Conservation (phyloP, 192 early-diverging fungal species). For the Backusella psychrophila region DNA sequence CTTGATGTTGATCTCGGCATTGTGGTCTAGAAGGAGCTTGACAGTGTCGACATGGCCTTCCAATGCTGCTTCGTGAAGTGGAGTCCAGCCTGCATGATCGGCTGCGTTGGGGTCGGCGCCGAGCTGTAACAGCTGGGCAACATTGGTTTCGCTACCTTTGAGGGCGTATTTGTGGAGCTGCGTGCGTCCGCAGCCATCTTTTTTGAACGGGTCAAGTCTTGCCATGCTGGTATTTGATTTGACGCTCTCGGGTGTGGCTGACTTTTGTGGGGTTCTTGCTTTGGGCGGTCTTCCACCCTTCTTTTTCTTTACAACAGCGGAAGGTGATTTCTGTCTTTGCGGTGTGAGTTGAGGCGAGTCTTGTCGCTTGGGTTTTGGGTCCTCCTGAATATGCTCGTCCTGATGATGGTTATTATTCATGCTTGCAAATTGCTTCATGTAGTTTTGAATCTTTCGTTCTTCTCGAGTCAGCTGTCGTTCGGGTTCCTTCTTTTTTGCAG, state of each 20-base stretch:
- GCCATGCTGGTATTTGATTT: background rate
- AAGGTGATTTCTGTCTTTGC: background rate
- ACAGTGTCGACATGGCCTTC: slow-evolving; percentile 51
- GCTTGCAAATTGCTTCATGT: slow-evolving; percentile 56
- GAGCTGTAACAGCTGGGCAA: slow-evolving; percentile 48
- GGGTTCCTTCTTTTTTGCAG: background rate
- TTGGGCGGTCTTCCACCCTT: background rate
- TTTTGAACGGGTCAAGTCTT: slow-evolving; percentile 41
- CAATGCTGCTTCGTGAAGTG: slow-evolving; percentile 65
- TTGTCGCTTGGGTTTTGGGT: background rate
- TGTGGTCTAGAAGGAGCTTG: slow-evolving; percentile 44
- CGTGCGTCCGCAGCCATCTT: slow-evolving; percentile 62
- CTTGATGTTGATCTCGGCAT: slow-evolving; percentile 56
- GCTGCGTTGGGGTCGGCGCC: slow-evolving; percentile 58
- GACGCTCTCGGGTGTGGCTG: background rate
- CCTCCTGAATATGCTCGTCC: slow-evolving; percentile 16
- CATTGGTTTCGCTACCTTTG: slow-evolving; percentile 51
- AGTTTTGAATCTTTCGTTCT: slow-evolving; percentile 65
- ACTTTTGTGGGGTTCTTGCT: background rate
- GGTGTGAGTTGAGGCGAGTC: background rate
- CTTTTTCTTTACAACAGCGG: background rate
- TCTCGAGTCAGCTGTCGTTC: slow-evolving; percentile 51
- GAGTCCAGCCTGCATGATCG: slow-evolving; percentile 66
- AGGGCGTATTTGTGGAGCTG: slow-evolving; percentile 62
- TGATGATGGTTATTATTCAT: slow-evolving; percentile 39